A percentile compares a stretch with the other conserved stretches of the same genome.
phyloP scores from a whole-genome alignment of 2,329 filamentous ascomycete genomes.

The Beauveria medogensis region DNA sequence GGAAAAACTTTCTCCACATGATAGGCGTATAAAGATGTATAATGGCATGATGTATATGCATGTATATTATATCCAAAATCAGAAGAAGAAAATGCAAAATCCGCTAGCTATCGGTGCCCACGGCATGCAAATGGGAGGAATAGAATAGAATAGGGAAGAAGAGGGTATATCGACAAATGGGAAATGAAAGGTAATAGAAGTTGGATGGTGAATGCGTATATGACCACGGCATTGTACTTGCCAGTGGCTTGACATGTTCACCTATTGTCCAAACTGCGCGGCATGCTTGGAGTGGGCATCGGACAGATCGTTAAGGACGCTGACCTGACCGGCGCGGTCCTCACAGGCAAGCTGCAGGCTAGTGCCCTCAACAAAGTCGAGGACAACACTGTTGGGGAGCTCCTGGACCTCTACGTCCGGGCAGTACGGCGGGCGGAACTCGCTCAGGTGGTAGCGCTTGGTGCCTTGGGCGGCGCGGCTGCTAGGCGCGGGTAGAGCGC shows the following conservation, averaged over 20 bases:
- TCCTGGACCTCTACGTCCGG: conserved; percentile 91
- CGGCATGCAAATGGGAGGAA: background rate
- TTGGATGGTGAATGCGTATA: background rate
- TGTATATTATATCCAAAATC: background rate
- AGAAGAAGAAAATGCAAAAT: background rate
- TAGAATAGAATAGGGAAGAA: conserved; percentile 5
- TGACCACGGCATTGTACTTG: background rate
- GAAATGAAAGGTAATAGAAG: background rate
- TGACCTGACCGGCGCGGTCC: conserved; percentile 49
- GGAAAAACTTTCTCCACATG: conserved; percentile 1
- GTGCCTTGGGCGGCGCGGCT: conserved; percentile 38
- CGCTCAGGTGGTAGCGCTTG: conserved; percentile 77
- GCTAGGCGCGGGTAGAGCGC: conserved; percentile 48
- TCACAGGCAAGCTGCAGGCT: conserved; percentile 56
- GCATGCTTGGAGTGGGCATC: conserved; percentile 29
- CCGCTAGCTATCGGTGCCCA: background rate
- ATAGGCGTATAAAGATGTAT: background rate
- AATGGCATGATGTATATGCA: background rate
- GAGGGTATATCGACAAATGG: conserved; percentile 9
- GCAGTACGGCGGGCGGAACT: conserved; percentile 70
- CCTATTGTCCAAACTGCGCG: conserved; percentile 23
- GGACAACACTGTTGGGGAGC: conserved; percentile 72
- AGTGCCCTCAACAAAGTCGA: conserved; percentile 54
- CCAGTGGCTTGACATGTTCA: background rate
- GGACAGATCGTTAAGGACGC: conserved; percentile 37